Base-by-base conservation (phyloP, 768 basidiomycete genomes). In the Phallus indusiatus region DNA sequence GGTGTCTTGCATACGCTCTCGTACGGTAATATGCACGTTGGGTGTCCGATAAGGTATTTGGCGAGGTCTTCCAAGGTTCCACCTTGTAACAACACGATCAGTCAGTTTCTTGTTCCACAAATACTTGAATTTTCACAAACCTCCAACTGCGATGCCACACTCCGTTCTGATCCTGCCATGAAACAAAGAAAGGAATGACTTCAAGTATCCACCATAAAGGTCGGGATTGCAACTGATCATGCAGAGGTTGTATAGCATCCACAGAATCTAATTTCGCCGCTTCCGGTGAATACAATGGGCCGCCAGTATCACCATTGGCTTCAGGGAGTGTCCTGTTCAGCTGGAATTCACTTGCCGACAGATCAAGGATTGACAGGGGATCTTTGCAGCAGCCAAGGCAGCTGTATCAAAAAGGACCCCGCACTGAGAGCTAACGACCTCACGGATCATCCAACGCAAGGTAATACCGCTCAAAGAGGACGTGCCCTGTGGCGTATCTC, bases 381-480 rank as follows among this genome's bases (percentile, higher is more conserved):
- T 73, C 11, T 73, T 47, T 21, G 24, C 37, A 8, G 54, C 72
- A 18, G 64, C 64, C 22, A 88, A 75, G 16, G 78, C 80, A 1
- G 65, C 71, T 4, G 65, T 57, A 57, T 84, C 80, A 65, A 88
- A 88, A 33, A 72, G 63, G 35, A 90, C 76, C 5, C 81, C 83
- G 64, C 84, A 82, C n/a, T 75, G 69, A 14, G 86, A 75, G 11
- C 68, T 64, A 21, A 82, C 74, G 59, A 82, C 74, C 63, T 91
- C 79, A 55, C 82, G 81, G 36, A 90, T 75, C 88, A 92, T 90
- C 89, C 89, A 92, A 24, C 81, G 79, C 28, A 92, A 72, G 17
- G 81, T 72, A 63, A 88, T 81, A 64, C 86, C 78, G 1, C 81
- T 71, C 5, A 91, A 76, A 8, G 74, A 74, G 57, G 75, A 70